phyloP scores from a whole-genome alignment of 2,329 filamentous ascomycete species.

The Sporothrix pseudoabietina region DNA sequence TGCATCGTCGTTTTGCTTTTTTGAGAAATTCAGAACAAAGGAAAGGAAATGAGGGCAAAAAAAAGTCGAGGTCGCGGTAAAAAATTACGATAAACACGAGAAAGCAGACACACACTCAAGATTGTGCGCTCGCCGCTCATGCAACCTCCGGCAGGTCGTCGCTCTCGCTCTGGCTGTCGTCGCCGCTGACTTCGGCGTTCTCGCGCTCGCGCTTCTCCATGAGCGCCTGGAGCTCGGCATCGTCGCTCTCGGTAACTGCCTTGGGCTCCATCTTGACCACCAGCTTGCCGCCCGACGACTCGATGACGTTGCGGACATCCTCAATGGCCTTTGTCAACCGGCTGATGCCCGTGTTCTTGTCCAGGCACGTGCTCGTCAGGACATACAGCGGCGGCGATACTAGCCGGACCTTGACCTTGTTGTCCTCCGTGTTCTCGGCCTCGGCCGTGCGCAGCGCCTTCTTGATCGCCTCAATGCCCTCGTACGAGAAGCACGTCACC shows the following conservation, averaged over 20 bases:
- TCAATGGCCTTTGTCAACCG: constrained; percentile 86
- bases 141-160: constrained; percentile 71
- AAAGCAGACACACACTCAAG: not conserved
- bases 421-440: constrained; percentile 86
- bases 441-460: constrained; percentile 86
- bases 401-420: constrained; percentile 95
- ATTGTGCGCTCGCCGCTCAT: constrained; percentile 18
- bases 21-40: constrained; percentile 8
- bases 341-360: constrained; percentile 84
- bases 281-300: constrained; percentile 74
- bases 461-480: constrained; percentile 98
- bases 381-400: constrained; percentile 98
- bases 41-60: not conserved
- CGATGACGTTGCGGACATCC: constrained; percentile 81
- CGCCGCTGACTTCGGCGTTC: constrained; percentile 96
- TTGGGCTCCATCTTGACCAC: constrained; percentile 98
- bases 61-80: not conserved
- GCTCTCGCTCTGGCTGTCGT: constrained; percentile 93
- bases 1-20: constrained; percentile 15
- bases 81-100: not conserved
- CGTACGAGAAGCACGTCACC: constrained; percentile 92
- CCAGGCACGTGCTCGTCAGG: constrained; percentile 89
- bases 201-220: constrained; percentile 99
- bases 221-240: constrained; percentile 91
- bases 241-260: constrained; percentile 97